Base-by-base conservation (phyloP, 2,329 filamentous ascomycete genomes). In the Botrytis paeoniae region DNA sequence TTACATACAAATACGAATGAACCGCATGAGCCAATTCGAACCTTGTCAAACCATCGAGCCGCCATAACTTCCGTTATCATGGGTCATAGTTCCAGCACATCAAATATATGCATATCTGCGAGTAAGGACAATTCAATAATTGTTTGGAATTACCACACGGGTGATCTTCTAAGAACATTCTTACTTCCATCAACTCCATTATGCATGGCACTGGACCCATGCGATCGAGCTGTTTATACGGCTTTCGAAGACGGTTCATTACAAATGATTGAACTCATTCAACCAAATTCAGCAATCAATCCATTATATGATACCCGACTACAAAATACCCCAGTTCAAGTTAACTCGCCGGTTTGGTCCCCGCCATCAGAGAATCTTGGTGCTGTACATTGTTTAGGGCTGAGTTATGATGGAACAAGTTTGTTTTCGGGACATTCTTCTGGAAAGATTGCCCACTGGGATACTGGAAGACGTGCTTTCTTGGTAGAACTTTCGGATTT, bases 91-190 rank as follows among this genome's bases (percentile, higher is more conserved):
- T 85, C 87, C 74, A 91, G 89, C 80, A 89, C 90, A 78, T 92
- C 92, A 73, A 95, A 93, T 81, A 90, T 98, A 74, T 95, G 92
- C 74, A 87, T 98, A 32, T 97, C 95, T 4, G 89, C 91, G 10
- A 93, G 93, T 76, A 90, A 89, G 78, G 96, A 98, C 83, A 95
- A 93, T 82, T 96, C 93, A 12, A 93, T 93, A 78, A 91, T 97
- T 78, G 86, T 97, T 74, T 99, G 96, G 96, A 95, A 98, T 83
- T 97, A 97, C 81, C 89, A 91, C 75, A 93, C 89, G 0, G 93
- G 93, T 57, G 88, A 89, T 74, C 85, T 92, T 18, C 84, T 98
- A 73, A 89, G 95, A 61, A 98, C 94, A 6, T 89, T 97, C 76
- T 86, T 98, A 59, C 89, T 98, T 73, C 89, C 93, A 2, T 86